Evolutionary conservation across 83 land plant species (phyloP), one percentile per base, ranked within the genome.

Genomic region (Diphasiastrum complanatum): DNA sequence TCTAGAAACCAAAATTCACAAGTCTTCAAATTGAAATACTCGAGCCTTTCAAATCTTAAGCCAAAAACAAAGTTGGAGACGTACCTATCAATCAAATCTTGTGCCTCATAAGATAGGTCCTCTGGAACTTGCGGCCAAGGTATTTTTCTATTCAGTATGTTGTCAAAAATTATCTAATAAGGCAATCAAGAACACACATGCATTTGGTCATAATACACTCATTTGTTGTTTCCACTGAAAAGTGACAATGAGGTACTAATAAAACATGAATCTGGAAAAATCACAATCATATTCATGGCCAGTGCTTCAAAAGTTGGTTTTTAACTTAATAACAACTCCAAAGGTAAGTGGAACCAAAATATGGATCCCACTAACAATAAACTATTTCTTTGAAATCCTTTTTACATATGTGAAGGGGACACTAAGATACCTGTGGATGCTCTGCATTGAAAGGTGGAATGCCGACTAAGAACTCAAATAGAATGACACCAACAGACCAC

Each of bases 361-460:
- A 18, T 11, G 12, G 53, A 24, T 50, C 53, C 5, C 16, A 49
- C 18, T 18, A 50, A 0, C 19, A 11, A 50, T 19, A 50, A 0
- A 50, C 19, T n/a, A n/a, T n/a, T n/a, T n/a, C n/a, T n/a, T n/a
- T n/a, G n/a, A n/a, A n/a, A n/a, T n/a, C n/a, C n/a, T n/a, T n/a
- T n/a, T n/a, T n/a, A n/a, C n/a, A 0, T 10, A 10, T 0, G 14
- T 22, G 20, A 16, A 23, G 12, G 11, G 53, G 23, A n/a, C 24
- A 19, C 12, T 11, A 56, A 16, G 31, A 11, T 55, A 95, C 99
- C 99, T 95, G 96, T 32, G 99, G 99, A 72, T 86, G 83, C 52
- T 85, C 99, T 30, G 99, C 99, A 84, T 95, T 95, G 74, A 95
- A 95, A 23, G 99, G 99, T 47, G 99, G 99, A 63, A 95, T 80